A percentile compares a stretch with the other conserved stretches of the same genome.
These are phyloP conservation scores for Alternaria solani DNA, from an alignment of 2,329 filamentous ascomycete species.

Conservation along the genomic window DNA sequence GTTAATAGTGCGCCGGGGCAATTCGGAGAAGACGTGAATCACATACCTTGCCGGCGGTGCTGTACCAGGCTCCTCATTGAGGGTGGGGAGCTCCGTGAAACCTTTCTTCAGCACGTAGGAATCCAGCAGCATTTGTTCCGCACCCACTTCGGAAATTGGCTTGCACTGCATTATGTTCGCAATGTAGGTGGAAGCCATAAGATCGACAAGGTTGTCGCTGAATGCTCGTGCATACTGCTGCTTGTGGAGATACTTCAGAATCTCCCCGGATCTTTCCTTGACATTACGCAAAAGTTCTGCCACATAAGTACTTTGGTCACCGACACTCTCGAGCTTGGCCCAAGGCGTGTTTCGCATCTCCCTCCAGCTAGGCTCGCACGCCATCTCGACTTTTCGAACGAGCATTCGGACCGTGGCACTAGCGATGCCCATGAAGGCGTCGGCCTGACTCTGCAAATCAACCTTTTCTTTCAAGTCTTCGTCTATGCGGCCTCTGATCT, in stretches of 20 bases:
- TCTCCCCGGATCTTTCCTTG: conserved; percentile 75
- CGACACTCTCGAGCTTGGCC: conserved; percentile 91
- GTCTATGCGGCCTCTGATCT: conserved; percentile 90
- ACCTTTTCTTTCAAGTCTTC: conserved; percentile 75
- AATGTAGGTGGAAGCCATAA: conserved; percentile 80
- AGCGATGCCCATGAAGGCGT: conserved; percentile 94
- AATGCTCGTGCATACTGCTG: conserved; percentile 94
- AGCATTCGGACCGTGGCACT: conserved; percentile 84
- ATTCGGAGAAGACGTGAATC: conserved; percentile 3
- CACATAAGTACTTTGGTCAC: conserved; percentile 93
- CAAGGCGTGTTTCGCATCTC: conserved; percentile 98
- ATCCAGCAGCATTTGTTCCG: conserved; percentile 97
- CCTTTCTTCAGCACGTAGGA: conserved; percentile 88
- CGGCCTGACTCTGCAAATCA: conserved; percentile 90
- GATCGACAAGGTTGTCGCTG: conserved; percentile 93
- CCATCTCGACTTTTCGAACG: conserved; percentile 82
- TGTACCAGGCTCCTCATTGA: conserved; percentile 64
- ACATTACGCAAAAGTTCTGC: conserved; percentile 78
- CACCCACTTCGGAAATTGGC: conserved; percentile 91
- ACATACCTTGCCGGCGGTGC: conserved; percentile 62
- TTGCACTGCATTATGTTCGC: conserved; percentile 85
- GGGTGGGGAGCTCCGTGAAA: conserved; percentile 73
- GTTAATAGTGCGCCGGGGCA: conserved; percentile 11
- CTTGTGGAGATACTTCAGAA: conserved; percentile 81
- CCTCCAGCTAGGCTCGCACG: conserved; percentile 87